Percentiles rank a stretch among this genome's conserved stretches.
phyloP scores from a whole-genome alignment of 495 filamentous ascomycete genomes.

The Aspergillus hancockii region DNA sequence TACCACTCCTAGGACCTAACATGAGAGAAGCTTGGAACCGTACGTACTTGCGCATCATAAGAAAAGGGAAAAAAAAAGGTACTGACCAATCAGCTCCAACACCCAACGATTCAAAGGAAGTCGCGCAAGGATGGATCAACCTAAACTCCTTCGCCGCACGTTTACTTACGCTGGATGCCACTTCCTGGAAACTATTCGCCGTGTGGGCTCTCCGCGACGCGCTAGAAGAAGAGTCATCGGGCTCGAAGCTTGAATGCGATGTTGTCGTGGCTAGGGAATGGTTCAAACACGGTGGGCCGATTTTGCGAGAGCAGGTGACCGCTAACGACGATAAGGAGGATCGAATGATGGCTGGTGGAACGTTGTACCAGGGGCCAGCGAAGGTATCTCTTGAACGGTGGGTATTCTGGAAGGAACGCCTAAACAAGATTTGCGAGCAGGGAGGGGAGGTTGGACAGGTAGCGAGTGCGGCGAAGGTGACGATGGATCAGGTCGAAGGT shows the following conservation, averaged over 20 bases:
- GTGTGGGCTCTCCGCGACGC: constrained; percentile 7
- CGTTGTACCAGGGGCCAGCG: constrained; percentile 6
- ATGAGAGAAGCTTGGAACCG: constrained; percentile 11
- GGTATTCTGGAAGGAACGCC: constrained; percentile 9
- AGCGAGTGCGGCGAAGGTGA: not conserved
- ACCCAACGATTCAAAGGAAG: not conserved
- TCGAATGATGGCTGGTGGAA: not conserved
- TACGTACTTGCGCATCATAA: not conserved
- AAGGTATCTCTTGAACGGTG: constrained; percentile 7
- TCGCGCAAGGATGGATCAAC: constrained; percentile 8
- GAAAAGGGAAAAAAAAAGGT: not conserved
- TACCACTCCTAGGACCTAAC: constrained; percentile 5
- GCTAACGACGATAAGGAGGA: not conserved
- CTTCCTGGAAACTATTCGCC: not conserved
- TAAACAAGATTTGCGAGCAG: not conserved
- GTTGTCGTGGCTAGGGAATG: not conserved
- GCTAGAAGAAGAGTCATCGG: not conserved
- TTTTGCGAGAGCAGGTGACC: not conserved
- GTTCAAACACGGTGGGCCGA: not conserved
- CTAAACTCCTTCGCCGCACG: constrained; percentile 10
- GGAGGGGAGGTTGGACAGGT: not conserved
- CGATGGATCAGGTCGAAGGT: constrained; percentile 2
- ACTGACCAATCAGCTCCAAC: constrained; percentile 3
- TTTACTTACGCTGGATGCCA: not conserved
- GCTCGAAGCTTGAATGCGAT: not conserved